Base-by-base conservation (phyloP, 2,329 filamentous ascomycete genomes). In the Aureobasidium leucospermi region DNA sequence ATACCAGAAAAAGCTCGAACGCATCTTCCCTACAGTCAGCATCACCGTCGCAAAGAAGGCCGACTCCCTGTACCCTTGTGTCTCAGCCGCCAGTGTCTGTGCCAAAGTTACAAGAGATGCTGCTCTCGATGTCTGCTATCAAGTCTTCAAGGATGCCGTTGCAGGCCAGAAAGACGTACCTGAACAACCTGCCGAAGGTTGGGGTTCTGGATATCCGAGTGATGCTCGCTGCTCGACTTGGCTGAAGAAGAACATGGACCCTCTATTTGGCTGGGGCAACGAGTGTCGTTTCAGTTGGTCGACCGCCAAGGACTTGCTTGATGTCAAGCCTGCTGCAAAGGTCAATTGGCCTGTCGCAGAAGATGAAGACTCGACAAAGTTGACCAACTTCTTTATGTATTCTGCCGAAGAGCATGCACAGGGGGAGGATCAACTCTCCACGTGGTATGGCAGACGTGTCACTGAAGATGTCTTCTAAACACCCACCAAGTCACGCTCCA, bases 221-320 rank as follows among this genome's bases (percentile, higher is more conserved):
- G 94, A 99, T 74, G 85, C 81, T 19, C 83, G 88, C 63, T 96
- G 91, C 67, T 84, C 87, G 1, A 73, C 76, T 23, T 99, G 94
- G 93, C 72, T 99, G 70, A 89, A 85, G 74, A 77, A 77, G 41
- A 94, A 93, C 65, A 93, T 96, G 86, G 87, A 99, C 69, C 89
- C 90, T 2, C 76, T 97, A 1, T 99, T 97, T 76, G 94, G 94
- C 13, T 99, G 94, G 93, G 92, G 93, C 0, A 83, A 83, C 28
- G 92, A 97, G 74, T 96, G 90, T 71, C 81, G 94, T 4, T 97
- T 96, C 69, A 96, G 91, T 69, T 99, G 94, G 94, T 89, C 88
- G 0, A 97, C 94, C 0, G 89, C 89, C 1, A 96, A 95, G 75
- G 92, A 97, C 68, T 83, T 97, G 84, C 76, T 99, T 4, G 92